phyloP scores from a whole-genome alignment of 2,329 filamentous ascomycete species.

The Neopestalotiopsis sp. region DNA sequence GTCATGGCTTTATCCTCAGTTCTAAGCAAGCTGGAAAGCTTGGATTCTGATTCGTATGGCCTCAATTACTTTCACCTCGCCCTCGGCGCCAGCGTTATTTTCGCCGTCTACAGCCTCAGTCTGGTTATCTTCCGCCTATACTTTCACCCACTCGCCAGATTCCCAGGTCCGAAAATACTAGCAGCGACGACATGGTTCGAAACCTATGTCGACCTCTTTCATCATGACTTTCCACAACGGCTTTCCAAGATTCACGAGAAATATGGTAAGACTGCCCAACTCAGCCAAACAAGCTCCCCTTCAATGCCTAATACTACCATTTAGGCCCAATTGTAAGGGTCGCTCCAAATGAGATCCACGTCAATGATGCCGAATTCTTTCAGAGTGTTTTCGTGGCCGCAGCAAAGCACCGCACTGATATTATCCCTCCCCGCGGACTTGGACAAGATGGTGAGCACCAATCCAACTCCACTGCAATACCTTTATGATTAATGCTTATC shows the following conservation, averaged over 20 bases:
- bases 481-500: constrained; percentile 14
- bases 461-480: neutral
- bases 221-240: constrained; percentile 22
- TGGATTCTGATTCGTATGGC: neutral
- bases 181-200: constrained; percentile 20
- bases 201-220: constrained; percentile 20
- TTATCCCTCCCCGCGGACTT: constrained; percentile 16
- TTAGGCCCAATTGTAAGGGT: constrained; percentile 24
- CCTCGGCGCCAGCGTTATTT: neutral
- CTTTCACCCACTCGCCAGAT: constrained; percentile 21
- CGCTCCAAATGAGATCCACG: constrained; percentile 22
- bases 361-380: constrained; percentile 17
- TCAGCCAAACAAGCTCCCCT: neutral
- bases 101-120: neutral
- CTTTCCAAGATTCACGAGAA: constrained; percentile 21
- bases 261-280: constrained; percentile 19
- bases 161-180: constrained; percentile 22
- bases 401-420: constrained; percentile 23
- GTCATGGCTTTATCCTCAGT: constrained; percentile 15
- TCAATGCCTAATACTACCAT: constrained; percentile 7
- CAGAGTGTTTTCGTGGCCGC: constrained; percentile 20
- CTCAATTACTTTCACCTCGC: neutral
- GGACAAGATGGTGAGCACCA: constrained; percentile 20
- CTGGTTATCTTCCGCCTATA: constrained; percentile 21
- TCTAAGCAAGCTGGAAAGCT: neutral